A percentile compares a stretch with the other conserved stretches of the same genome.
Evolutionary conservation across 1,139 yeast genomes (phyloP).

Genomic region (Geotrichum histeridarum): DNA sequence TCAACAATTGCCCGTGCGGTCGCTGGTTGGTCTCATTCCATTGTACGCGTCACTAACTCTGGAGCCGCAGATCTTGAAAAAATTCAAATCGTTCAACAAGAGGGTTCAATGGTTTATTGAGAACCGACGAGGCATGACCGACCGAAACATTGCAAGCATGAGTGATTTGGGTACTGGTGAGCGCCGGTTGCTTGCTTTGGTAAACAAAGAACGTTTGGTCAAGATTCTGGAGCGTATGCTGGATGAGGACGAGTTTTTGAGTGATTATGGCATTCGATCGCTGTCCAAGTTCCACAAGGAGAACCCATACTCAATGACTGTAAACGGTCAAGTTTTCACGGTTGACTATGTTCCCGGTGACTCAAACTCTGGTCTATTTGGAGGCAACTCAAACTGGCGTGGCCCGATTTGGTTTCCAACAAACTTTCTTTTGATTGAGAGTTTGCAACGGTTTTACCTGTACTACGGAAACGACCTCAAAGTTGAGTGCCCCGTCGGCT

Average conservation of each 20-base stretch:
- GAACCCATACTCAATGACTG: slow-evolving; percentile 82
- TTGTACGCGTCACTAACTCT: slow-evolving; percentile 84
- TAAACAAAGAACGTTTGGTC: slow-evolving; percentile 70
- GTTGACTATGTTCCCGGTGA: slow-evolving; percentile 89
- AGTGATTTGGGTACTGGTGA: slow-evolving; percentile 81
- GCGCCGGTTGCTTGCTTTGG: slow-evolving; percentile 74
- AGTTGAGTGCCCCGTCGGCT: slow-evolving; percentile 87
- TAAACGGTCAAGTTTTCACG: slow-evolving; percentile 66
- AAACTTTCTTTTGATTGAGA: slow-evolving; percentile 80
- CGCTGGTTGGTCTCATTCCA: slow-evolving; percentile 90
- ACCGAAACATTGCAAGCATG: slow-evolving; percentile 87
- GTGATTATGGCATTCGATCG: slow-evolving; percentile 85
- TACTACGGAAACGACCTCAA: slow-evolving; percentile 85
- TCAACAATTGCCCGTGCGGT: slow-evolving; percentile 77
- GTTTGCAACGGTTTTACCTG: slow-evolving; percentile 81
- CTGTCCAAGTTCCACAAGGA: slow-evolving; percentile 83
- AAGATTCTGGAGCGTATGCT: slow-evolving; percentile 78
- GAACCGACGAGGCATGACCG: slow-evolving; percentile 68
- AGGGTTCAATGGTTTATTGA: slow-evolving; percentile 83
- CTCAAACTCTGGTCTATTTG: slow-evolving; percentile 91
- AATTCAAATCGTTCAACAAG: slow-evolving; percentile 79
- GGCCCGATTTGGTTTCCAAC: slow-evolving; percentile 99
- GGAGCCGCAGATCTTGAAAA: slow-evolving; percentile 76
- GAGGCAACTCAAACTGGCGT: slow-evolving; percentile 97
- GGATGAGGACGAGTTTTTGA: slow-evolving; percentile 83